phyloP scores from a whole-genome alignment of 225 moss, liverwort and hornwort genomes.

The Bryoerythrophyllum caledonicum region DNA sequence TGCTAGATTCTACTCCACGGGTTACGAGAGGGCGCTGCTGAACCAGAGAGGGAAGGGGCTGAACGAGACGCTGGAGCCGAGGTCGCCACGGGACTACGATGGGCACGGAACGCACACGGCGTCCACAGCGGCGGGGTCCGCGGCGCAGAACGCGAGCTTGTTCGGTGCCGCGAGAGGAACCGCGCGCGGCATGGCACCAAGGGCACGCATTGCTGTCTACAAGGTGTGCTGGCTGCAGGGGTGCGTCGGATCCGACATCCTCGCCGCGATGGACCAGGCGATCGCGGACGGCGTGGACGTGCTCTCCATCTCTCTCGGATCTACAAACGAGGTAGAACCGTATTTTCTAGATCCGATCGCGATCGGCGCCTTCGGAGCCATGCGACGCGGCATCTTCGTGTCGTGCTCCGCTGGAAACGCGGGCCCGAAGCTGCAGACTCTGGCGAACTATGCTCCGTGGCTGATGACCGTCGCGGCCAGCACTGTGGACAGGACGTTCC shows the following conservation, averaged over 20 bases:
- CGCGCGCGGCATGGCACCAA: conserved; percentile 32
- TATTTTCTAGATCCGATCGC: conserved; percentile 31
- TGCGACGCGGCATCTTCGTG: conserved; percentile 58
- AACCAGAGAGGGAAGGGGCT: not conserved
- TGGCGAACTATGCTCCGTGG: conserved; percentile 73
- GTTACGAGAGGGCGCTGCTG: conserved; percentile 35
- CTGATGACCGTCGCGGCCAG: conserved; percentile 70
- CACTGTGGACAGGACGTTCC: conserved; percentile 61
- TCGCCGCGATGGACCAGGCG: conserved; percentile 40
- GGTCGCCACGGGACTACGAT: conserved; percentile 57
- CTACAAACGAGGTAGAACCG: not conserved
- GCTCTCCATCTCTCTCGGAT: conserved; percentile 65
- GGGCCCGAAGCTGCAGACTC: conserved; percentile 42
- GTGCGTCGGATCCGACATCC: conserved; percentile 25
- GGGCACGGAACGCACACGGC: conserved; percentile 83
- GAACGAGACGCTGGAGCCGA: conserved; percentile 31
- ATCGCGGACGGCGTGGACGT: conserved; percentile 73
- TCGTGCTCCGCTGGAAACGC: conserved; percentile 64
- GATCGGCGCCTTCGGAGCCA: conserved; percentile 59
- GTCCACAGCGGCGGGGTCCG: conserved; percentile 62
- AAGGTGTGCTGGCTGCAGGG: conserved; percentile 29
- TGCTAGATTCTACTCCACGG: conserved; percentile 56
- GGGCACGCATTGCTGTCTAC: conserved; percentile 37
- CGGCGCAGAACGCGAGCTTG: not conserved
- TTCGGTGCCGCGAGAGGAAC: conserved; percentile 29